Percentiles rank a stretch among this genome's conserved stretches.
phyloP scores from a whole-genome alignment of 1,284 basidiomycete species.

The Peniophora sp. region DNA sequence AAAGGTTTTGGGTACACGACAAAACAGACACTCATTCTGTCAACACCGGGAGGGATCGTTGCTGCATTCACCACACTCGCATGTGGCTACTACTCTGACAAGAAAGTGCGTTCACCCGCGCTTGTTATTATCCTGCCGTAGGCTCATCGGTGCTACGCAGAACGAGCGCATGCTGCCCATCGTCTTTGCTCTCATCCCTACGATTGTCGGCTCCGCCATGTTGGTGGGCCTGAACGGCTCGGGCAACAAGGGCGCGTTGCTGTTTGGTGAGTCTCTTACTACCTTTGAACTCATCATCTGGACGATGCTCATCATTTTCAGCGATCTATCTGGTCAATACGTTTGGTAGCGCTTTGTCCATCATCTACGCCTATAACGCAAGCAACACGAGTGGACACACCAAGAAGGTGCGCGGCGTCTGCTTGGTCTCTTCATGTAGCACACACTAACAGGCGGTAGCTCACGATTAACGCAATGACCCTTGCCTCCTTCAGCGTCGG shows the following conservation, averaged over 20 bases:
- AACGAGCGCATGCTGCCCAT: conserved; percentile 59
- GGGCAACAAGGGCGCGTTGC: conserved; percentile 41
- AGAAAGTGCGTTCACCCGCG: conserved; percentile 36
- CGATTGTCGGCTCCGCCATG: conserved; percentile 53
- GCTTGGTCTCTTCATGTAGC: neutral
- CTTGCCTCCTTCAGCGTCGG: conserved; percentile 48
- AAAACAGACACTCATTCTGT: conserved; percentile 54
- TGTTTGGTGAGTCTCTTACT: conserved; percentile 40
- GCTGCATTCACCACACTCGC: conserved; percentile 39
- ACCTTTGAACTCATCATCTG: neutral
- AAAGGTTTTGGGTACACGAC: conserved; percentile 65
- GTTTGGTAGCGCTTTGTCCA: conserved; percentile 52
- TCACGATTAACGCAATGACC: conserved; percentile 54
- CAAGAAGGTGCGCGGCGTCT: conserved; percentile 40
- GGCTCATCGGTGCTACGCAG: conserved; percentile 20
- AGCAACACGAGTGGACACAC: conserved; percentile 62
- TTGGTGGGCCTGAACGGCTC: conserved; percentile 49
- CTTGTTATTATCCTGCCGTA: neutral
- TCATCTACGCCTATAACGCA: conserved; percentile 60
- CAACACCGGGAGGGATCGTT: conserved; percentile 51
- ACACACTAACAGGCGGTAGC: conserved; percentile 14
- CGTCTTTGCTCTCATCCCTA: conserved; percentile 51
- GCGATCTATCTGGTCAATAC: conserved; percentile 50
- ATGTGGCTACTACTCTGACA: conserved; percentile 61
- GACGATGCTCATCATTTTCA: conserved; percentile 13